Base-by-base conservation (phyloP, 139 green algal genomes). In the Limnomonas spitsbergensis region DNA sequence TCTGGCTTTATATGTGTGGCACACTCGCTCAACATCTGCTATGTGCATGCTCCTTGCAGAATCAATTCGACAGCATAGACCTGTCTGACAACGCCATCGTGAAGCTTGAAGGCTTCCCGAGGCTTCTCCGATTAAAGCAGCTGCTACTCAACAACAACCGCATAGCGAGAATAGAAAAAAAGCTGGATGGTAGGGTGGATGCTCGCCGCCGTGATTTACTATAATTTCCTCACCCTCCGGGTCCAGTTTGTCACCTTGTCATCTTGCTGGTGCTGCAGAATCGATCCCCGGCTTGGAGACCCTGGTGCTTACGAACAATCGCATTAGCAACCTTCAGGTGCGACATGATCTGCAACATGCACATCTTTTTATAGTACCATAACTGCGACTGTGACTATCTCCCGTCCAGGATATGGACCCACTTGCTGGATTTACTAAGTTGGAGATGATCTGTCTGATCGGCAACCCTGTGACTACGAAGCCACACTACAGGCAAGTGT, bases 41-140 rank as follows among this genome's bases (percentile, higher is more conserved):
- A 20, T 61, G 47, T 14, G 47, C 20, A 61, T 20, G 14, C 14
- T 61, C 14, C 20, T 20, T 14, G 69, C 90, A 98, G 94, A 96
- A 99, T 85, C 94, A 98, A 73, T 99, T 98, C 79, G 96, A 98
- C 81, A 93, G 86, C 78, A 97, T 99, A 70, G 96, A 99, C 84
- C 78, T 99, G 7, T 95, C 91, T 3, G 94, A 98, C 84, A 99
- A 99, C 80, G 92, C 93, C 2, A 95, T 99, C 37, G 89, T 96
- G 34, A 90, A 91, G 38, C 85, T 99, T 73, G 96, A 99, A 56
- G 94, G 93, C 53, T 99, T 99, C 73, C 93, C 96, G 1, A 84
- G 90, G 72, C 90, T 99, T 53, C 88, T 70, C 1, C 78, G 95
- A 20, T 78, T 99, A 27, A 92, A 90, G 66, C 81, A 94, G 76